Evolutionary conservation across 305 asterid genomes (phyloP).

Genomic region (Fraxinus baroniana): DNA sequence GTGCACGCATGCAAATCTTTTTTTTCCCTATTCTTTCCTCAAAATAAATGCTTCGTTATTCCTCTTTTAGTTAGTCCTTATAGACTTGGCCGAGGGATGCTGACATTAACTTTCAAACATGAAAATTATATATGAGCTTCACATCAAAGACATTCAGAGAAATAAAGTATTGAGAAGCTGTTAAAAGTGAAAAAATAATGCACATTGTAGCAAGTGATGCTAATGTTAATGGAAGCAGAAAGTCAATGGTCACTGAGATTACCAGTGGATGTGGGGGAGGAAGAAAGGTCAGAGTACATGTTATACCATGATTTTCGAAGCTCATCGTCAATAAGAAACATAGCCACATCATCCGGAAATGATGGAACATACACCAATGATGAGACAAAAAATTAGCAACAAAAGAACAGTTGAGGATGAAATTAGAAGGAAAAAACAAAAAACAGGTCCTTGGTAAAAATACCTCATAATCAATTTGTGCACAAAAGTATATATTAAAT

Average conservation of each 20-base stretch:
- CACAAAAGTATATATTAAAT: neutral
- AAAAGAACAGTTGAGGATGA: neutral
- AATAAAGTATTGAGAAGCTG: neutral
- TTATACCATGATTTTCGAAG: conserved; percentile 88
- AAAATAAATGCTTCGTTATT: too few species aligned
- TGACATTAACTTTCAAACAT: conserved; percentile 40
- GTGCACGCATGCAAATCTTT: too few species aligned
- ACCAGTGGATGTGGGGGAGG: conserved; percentile 96
- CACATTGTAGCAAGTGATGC: neutral
- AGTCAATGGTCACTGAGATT: conserved; percentile 35
- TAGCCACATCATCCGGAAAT: conserved; percentile 93
- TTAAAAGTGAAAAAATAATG: neutral
- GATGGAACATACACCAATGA: conserved; percentile 71
- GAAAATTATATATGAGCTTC: conserved; percentile 18
- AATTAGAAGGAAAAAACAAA: neutral
- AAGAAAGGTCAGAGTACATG: conserved; percentile 78
- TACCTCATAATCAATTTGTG: neutral
- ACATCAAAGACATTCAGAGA: conserved; percentile 14
- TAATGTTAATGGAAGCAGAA: neutral
- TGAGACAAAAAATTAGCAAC: conserved; percentile 9
- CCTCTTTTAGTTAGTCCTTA: conserved; percentile 84
- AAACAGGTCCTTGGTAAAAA: too few species aligned
- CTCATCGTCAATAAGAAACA: conserved; percentile 94
- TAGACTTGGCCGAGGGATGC: conserved; percentile 98
- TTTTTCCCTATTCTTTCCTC: too few species aligned